phyloP scores from a whole-genome alignment of 139 green algal species.

The Diplosphaera chodatii region DNA sequence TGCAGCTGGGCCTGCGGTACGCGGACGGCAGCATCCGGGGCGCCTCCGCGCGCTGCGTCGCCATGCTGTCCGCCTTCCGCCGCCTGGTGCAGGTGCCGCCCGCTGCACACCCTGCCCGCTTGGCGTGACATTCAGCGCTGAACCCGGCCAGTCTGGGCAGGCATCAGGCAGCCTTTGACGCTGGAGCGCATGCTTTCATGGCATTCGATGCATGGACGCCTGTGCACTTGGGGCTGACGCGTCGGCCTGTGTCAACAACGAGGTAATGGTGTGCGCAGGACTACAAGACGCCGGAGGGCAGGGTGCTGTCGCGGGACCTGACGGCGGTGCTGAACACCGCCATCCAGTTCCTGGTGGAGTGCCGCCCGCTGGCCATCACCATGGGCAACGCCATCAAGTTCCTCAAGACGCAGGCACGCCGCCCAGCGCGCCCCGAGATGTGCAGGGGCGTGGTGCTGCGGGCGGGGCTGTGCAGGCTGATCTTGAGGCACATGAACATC shows the following conservation, averaged over 20 bases:
- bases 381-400: constrained; percentile 92
- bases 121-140: too few species aligned
- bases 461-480: background rate
- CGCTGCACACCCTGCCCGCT: too few species aligned
- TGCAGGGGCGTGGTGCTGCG: background rate
- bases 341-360: constrained; percentile 82
- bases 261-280: constrained; percentile 28
- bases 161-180: too few species aligned
- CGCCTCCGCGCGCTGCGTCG: constrained; percentile 76
- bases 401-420: constrained; percentile 60
- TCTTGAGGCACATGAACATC: too few species aligned
- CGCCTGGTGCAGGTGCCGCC: constrained; percentile 47
- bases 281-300: constrained; percentile 65
- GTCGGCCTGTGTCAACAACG: too few species aligned
- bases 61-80: constrained; percentile 73
- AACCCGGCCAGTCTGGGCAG: too few species aligned
- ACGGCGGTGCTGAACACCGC: constrained; percentile 62
- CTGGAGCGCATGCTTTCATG: too few species aligned
- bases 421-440: background rate
- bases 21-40: constrained; percentile 69
- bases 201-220: too few species aligned
- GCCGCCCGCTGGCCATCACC: constrained; percentile 71
- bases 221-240: background rate
- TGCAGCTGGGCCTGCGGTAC: constrained; percentile 77
- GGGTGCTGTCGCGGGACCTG: constrained; percentile 73